A percentile compares a stretch with the other conserved stretches of the same genome.
These are phyloP conservation scores for Paracorniculantispora psalliotae DNA, from an alignment of 2,329 filamentous ascomycete species.

Conservation along the genomic window DNA sequence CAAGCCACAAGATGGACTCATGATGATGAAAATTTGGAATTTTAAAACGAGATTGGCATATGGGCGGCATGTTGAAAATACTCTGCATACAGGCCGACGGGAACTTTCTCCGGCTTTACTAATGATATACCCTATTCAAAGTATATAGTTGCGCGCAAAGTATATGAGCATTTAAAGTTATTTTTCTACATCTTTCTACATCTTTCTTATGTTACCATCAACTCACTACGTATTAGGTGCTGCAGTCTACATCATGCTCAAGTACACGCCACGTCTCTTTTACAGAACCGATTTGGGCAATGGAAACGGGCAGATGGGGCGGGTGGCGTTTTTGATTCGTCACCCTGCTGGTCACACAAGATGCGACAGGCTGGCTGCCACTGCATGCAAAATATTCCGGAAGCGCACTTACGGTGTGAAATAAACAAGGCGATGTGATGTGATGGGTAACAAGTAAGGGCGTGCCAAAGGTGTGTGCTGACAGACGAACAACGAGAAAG, in stretches of 20 bases:
- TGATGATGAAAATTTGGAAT: constrained; percentile 1
- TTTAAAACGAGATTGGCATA: constrained; percentile 2
- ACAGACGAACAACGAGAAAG: background rate
- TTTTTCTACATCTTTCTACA: background rate
- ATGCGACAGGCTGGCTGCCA: no score
- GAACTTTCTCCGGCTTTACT: background rate
- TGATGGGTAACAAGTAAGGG: no score
- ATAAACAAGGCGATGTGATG: no score
- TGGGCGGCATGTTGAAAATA: background rate
- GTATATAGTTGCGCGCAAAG: background rate
- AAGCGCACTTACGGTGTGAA: no score
- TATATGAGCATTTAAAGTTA: background rate
- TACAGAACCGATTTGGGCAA: no score
- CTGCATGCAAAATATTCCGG: no score
- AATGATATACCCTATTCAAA: background rate
- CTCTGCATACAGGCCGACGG: background rate
- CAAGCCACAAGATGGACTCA: background rate
- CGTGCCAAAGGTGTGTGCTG: background rate
- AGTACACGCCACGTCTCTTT: no score
- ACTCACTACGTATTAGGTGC: background rate
- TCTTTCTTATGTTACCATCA: background rate
- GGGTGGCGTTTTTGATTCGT: no score
- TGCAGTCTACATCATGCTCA: no score
- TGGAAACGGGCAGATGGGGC: no score
- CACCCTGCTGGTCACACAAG: no score